Conservation (phyloP, 306 rosid species). For the Mimosa bimucronata region DNA sequence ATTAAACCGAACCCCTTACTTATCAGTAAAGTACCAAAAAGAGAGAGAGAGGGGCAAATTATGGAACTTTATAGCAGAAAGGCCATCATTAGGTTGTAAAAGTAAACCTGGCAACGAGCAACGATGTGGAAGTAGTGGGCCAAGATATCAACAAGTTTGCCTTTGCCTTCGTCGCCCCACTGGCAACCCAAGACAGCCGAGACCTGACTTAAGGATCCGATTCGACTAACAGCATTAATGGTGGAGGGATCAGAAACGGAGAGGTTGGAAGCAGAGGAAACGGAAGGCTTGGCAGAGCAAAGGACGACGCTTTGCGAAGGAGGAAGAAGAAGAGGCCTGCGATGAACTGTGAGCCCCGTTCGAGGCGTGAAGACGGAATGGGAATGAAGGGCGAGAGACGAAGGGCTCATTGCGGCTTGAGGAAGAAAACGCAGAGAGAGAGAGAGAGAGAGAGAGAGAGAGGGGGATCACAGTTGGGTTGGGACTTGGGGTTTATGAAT, state of each 20-base stretch:
- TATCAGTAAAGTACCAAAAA: too few species aligned
- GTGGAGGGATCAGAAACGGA: constrained; percentile 50
- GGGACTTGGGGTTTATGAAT: neutral
- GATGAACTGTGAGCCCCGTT: constrained; percentile 32
- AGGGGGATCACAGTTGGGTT: neutral
- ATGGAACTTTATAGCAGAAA: neutral
- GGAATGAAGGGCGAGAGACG: constrained; percentile 57
- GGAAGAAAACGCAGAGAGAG: neutral
- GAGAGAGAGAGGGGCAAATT: too few species aligned
- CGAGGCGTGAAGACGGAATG: constrained; percentile 48
- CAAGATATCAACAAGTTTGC: constrained; percentile 89
- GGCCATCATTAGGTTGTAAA: neutral
- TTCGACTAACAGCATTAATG: constrained; percentile 39
- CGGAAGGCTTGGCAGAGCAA: constrained; percentile 55
- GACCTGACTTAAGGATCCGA: constrained; percentile 78
- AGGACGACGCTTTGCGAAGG: constrained; percentile 40
- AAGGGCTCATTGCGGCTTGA: constrained; percentile 56
- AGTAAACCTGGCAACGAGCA: constrained; percentile 90
- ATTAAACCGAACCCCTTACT: neutral
- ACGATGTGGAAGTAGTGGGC: constrained; percentile 89
- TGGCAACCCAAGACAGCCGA: constrained; percentile 93
- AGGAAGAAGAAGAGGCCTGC: constrained; percentile 11
- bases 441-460: neutral
- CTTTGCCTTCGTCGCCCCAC: constrained; percentile 99
- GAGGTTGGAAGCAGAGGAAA: constrained; percentile 55